phyloP scores from a whole-genome alignment of 2,329 filamentous ascomycete genomes.

The Pseudocercospora crystallina region DNA sequence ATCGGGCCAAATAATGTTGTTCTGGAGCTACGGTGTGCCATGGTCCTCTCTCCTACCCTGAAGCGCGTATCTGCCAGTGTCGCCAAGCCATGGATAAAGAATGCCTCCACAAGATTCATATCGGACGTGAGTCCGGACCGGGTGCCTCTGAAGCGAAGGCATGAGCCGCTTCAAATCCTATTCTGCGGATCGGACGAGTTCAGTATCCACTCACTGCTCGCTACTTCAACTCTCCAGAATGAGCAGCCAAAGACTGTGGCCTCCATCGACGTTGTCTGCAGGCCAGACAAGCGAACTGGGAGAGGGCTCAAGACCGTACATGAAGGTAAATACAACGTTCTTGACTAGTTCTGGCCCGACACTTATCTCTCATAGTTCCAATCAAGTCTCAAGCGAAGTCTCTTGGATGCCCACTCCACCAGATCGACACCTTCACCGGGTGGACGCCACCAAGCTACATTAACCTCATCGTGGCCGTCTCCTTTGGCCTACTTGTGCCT shows the following conservation, averaged over 20 bases:
- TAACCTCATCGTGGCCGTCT: conserved; percentile 87
- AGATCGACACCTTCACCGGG: conserved; percentile 76
- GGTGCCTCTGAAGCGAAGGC: no score
- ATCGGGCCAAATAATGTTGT: no score
- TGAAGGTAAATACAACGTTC: conserved; percentile 52
- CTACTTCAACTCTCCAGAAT: conserved; percentile 34
- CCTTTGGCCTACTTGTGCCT: conserved; percentile 89
- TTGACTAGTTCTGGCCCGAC: neutral
- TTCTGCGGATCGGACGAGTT: conserved; percentile 95
- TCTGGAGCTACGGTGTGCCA: no score
- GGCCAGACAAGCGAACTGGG: conserved; percentile 75
- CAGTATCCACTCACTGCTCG: conserved; percentile 73
- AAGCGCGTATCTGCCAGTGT: no score
- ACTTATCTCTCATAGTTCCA: conserved; percentile 43
- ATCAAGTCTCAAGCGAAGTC: conserved; percentile 65
- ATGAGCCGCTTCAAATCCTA: conserved; percentile 71
- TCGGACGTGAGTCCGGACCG: no score
- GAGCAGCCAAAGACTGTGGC: conserved; percentile 54
- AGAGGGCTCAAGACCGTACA: conserved; percentile 63
- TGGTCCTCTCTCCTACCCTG: no score
- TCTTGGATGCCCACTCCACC: conserved; percentile 67
- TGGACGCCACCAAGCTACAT: conserved; percentile 66
- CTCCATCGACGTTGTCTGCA: conserved; percentile 82
- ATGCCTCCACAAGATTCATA: no score
- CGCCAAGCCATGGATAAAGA: no score